Evolutionary conservation across 2,329 filamentous ascomycete species (phyloP), one percentile per base, ranked within the genome.

Genomic region (Microascus cirrosus): DNA sequence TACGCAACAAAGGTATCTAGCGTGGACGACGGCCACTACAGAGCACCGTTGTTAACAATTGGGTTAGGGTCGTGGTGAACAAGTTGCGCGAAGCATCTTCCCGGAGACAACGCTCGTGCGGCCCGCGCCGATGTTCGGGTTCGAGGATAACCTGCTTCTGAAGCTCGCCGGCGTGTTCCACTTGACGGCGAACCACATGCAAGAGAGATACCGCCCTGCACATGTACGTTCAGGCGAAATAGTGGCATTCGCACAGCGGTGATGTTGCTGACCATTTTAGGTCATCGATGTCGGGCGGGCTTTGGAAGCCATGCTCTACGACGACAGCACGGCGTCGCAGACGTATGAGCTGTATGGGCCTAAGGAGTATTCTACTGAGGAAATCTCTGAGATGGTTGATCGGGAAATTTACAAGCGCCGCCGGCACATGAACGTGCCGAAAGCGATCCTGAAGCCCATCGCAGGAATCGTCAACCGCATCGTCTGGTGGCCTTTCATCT

Each of bases 51-150:
- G 50, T 24, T 67, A 58, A 70, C 55, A 10, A 18, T 7, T 5
- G n/a, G 13, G 42, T 25, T 61, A 87, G 87, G 92, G 80, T 60
- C 82, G 79, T 68, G 89, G 89, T 64, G 94, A 99, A 76, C 78
- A 87, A 69, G 82, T 95, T 54, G 94, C 86, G 53, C 86, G 93
- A 61, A 84, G 81, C 66, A 92, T 97, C 69, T 99, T 91, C 77
- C 94, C 94, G 28, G 94, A 99, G 75, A 95, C 94, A 20, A 99
- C 94, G 53, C 91, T 99, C 65, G 94, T 99, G 63, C 85, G 94
- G 62, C 94, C 94, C 52, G 89, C 93, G 13, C 94, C 92, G 57
- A 82, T 96, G 72, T 99, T 95, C 69, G 94, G 94, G 39, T 95
- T 91, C 68, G 94, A 99, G 74, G 94, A 99, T 74, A 87, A 87